Evolutionary conservation across 345 rosid species (phyloP).

Genomic region (Raphanus raphanistrum): DNA sequence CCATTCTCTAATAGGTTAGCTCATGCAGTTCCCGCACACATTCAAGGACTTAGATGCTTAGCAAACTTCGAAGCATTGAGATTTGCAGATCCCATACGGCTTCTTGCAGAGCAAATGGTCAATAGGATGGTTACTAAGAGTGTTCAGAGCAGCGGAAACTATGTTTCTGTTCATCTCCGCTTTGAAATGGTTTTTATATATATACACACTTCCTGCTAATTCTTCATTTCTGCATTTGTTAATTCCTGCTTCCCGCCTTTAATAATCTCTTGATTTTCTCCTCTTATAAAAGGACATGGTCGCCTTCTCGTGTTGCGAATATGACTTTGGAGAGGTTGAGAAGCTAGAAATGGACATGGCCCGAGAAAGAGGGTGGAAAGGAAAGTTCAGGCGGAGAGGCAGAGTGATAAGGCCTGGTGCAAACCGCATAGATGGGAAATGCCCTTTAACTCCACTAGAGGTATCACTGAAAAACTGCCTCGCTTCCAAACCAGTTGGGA

Average conservation of each 20-base stretch:
- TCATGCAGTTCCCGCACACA: conserved; percentile 69
- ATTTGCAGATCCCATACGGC: conserved; percentile 79
- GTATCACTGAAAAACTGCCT: conserved; percentile 37
- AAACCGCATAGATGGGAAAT: conserved; percentile 90
- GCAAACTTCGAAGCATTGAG: conserved; percentile 82
- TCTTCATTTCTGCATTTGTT: conserved; percentile 2
- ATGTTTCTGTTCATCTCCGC: conserved; percentile 96
- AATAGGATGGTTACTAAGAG: conserved; percentile 75
- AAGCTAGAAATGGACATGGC: conserved; percentile 89
- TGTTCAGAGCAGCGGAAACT: conserved; percentile 64
- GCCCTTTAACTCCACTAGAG: conserved; percentile 95
- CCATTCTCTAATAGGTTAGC: conserved; percentile 98
- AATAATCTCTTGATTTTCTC: conserved; percentile 11
- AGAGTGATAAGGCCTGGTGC: conserved; percentile 86
- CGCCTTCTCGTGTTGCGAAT: conserved; percentile 97
- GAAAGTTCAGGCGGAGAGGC: conserved; percentile 89
- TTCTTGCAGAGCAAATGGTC: conserved; percentile 91
- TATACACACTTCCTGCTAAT: conserved; percentile 12
- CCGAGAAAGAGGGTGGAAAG: conserved; percentile 94
- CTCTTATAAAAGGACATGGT: conserved; percentile 75
- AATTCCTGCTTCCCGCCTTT: not conserved
- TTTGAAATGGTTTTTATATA: conserved; percentile 67
- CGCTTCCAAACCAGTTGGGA: not conserved
- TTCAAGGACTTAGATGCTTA: conserved; percentile 88
- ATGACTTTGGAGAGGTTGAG: conserved; percentile 91